Percentiles rank a stretch among this genome's conserved stretches.
These are phyloP conservation scores for Cladophialophora carrionii DNA, from an alignment of 2,329 filamentous ascomycete genomes.

Conservation along the genomic window DNA sequence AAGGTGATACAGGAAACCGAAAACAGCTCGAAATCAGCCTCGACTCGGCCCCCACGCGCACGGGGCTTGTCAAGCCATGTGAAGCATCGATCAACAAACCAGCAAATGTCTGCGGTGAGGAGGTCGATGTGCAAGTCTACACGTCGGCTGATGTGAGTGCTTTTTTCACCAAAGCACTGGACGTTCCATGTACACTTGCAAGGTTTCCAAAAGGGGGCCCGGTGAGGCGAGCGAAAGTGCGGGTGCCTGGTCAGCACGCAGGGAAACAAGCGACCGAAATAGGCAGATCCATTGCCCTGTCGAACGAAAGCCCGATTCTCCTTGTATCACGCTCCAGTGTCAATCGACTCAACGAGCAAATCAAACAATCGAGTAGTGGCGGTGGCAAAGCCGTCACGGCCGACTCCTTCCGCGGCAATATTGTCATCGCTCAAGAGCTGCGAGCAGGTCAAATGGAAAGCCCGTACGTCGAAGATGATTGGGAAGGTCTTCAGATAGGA, in stretches of 20 bases:
- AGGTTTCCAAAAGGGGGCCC: conserved; percentile 69
- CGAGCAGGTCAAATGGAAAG: conserved; percentile 51
- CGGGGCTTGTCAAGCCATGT: conserved; percentile 43
- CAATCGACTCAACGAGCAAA: conserved; percentile 73
- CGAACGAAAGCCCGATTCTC: conserved; percentile 93
- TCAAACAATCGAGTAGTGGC: conserved; percentile 56
- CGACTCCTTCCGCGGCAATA: conserved; percentile 84
- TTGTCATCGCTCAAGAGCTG: conserved; percentile 65
- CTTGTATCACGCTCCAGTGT: conserved; percentile 80
- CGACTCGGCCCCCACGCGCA: conserved; percentile 50
- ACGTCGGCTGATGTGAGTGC: conserved; percentile 64
- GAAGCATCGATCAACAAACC: conserved; percentile 46
- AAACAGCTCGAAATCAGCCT: conserved; percentile 58
- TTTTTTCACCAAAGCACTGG: conserved; percentile 78
- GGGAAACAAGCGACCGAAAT: conserved; percentile 54
- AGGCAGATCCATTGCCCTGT: conserved; percentile 69
- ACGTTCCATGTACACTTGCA: conserved; percentile 79
- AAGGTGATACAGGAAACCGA: conserved; percentile 42
- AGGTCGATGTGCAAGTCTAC: conserved; percentile 72
- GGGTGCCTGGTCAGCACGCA: conserved; percentile 60
- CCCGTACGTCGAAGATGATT: conserved; percentile 79
- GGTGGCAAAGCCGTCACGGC: conserved; percentile 62
- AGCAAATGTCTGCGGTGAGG: conserved; percentile 82
- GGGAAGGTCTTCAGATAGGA: conserved; percentile 71
- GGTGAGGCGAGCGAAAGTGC: conserved; percentile 32